Evolutionary conservation across 768 basidiomycete species (phyloP), one percentile per base, ranked within the genome.

Genomic region (Suillus hirtellus): DNA sequence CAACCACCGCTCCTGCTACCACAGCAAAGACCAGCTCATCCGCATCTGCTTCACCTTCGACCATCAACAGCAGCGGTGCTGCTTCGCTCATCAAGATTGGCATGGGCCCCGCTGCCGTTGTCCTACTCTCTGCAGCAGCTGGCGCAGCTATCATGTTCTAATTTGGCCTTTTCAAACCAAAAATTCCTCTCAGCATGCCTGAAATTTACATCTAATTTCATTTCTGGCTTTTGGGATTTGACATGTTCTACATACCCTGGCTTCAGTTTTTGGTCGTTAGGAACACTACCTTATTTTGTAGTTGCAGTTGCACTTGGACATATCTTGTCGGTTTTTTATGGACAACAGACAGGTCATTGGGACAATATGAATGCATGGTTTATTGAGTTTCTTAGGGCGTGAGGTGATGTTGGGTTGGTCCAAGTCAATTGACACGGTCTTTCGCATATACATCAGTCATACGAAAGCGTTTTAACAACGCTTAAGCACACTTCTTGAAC

Each of bases 141-240:
- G 86, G 86, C 44, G 83, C 76, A 27, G 82, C 72, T 15, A 68
- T 80, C 63, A 75, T 82, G 52, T 77, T 86, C 68, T 87, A 75
- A 77, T 54, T 10, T 11, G 27, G 40, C 31, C 69, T 75, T 59
- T 12, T 1, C 15, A 0, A 34, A 37, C 53, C 63, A 64, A 59
- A 42, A 42, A 35, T 21, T 44, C 50, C 10, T 58, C 40, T 56
- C 24, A 61, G 38, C 53, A 17, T 46, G 21, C 9, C 50, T 17
- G 46, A 19, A 24, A n/a, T 17, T 60, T 65, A 50, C 37, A 49
- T 21, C 55, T 59, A 11, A 31, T 52, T 52, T 47, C 43, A 46
- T 1, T 63, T 63, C 52, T n/a, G 15, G 46, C 31, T 21, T 21
- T 61, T 47, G 63, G 60, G 63, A 35, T 63, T 42, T 40, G 21